phyloP scores from a whole-genome alignment of 192 early-diverging fungal genomes.

The Powellomyces hirtus region DNA sequence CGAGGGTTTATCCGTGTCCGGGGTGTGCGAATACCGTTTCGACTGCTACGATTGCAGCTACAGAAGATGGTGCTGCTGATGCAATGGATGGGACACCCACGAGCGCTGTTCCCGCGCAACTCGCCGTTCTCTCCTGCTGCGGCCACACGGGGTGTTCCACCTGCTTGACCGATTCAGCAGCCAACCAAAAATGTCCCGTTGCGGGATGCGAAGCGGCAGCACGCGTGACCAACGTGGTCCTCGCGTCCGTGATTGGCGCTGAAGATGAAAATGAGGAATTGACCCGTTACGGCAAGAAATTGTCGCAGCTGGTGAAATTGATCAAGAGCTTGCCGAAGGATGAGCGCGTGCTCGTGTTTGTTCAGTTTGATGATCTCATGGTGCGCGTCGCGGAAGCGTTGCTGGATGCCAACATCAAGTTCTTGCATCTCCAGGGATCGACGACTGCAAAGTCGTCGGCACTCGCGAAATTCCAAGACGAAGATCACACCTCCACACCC shows the following conservation, averaged over 20 bases:
- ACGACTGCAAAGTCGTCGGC: conserved; percentile 19
- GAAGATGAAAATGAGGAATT: conserved; percentile 21
- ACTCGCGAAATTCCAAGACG: conserved; percentile 36
- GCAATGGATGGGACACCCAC: not conserved
- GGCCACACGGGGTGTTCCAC: conserved; percentile 42
- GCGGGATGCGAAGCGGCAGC: conserved; percentile 33
- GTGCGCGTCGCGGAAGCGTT: conserved; percentile 36
- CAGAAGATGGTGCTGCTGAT: not conserved
- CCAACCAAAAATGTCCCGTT: conserved; percentile 28
- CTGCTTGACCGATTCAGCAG: conserved; percentile 30
- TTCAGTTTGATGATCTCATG: conserved; percentile 41
- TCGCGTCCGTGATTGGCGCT: conserved; percentile 11
- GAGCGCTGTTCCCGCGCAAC: not conserved
- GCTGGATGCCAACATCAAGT: conserved; percentile 20
- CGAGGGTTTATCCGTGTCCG: not conserved
- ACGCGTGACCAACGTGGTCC: conserved; percentile 36
- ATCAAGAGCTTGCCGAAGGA: conserved; percentile 26
- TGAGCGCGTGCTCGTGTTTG: conserved; percentile 45
- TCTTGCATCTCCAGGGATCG: conserved; percentile 40
- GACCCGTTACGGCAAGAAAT: conserved; percentile 32
- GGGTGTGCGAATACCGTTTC: not conserved
- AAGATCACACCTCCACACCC: not conserved
- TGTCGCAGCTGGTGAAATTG: conserved; percentile 22
- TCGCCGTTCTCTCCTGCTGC: conserved; percentile 45
- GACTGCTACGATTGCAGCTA: no score